Percentiles rank a stretch among this genome's conserved stretches.
Evolutionary conservation across 306 rosid genomes (phyloP).

Genomic region (Echinosophora koreensis): DNA sequence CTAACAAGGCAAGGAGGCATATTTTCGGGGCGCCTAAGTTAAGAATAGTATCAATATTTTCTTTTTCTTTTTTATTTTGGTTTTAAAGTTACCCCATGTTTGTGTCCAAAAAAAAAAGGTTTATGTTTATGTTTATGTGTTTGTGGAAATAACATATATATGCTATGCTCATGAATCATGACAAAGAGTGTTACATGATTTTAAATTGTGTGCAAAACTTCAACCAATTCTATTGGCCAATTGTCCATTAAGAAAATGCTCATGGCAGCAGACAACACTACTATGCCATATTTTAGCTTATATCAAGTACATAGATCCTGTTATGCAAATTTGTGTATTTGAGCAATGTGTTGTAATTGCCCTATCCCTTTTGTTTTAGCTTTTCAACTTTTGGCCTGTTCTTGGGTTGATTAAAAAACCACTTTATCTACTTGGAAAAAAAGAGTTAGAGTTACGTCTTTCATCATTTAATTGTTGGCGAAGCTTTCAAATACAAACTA

Average conservation of each 20-base stretch:
- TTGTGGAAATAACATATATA: not conserved
- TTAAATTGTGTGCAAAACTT: not conserved
- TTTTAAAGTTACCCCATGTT: too few species aligned
- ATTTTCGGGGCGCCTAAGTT: not conserved
- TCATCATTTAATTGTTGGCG: not conserved
- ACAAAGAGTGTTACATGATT: too few species aligned
- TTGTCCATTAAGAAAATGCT: not conserved
- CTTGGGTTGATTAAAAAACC: not conserved
- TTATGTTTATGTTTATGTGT: too few species aligned
- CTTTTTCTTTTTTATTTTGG: not conserved
- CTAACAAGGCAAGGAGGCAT: not conserved
- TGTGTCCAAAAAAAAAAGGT: too few species aligned
- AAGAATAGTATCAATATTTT: not conserved
- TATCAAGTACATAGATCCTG: too few species aligned
- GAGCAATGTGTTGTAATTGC: too few species aligned
- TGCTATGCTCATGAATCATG: too few species aligned
- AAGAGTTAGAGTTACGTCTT: slow-evolving; percentile 1
- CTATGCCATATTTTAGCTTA: not conserved
- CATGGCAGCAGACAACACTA: not conserved
- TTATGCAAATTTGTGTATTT: too few species aligned
- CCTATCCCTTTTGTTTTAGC: too few species aligned
- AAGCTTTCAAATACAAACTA: not conserved
- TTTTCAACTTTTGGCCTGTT: too few species aligned
- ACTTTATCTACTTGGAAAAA: not conserved
- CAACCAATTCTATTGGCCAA: not conserved